These are phyloP conservation scores for Bothriochloa decipiens DNA, from an alignment of 176 grass and related monocot species.

Conservation along the genomic window DNA sequence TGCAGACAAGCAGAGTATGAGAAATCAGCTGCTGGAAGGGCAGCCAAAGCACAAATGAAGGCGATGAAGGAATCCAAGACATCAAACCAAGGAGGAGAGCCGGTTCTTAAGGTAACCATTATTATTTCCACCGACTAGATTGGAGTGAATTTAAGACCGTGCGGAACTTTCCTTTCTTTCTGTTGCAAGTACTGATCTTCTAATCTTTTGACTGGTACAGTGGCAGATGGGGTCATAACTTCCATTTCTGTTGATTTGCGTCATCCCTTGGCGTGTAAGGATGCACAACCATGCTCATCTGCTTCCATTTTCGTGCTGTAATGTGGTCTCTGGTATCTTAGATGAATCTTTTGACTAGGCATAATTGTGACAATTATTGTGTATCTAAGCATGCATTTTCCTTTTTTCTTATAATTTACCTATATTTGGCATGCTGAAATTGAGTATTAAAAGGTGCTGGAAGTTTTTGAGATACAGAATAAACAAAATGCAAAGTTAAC, in stretches of 20 bases:
- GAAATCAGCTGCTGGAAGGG: conserved; percentile 83
- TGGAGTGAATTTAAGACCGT: background rate
- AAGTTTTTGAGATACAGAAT: background rate
- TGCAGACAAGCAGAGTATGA: conserved; percentile 79
- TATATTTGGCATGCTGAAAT: background rate
- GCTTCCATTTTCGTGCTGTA: too few species aligned
- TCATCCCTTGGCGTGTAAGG: conserved; percentile 46
- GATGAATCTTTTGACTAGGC: background rate
- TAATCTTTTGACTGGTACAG: conserved; percentile 54
- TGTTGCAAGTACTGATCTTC: conserved; percentile 20
- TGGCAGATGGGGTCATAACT: conserved; percentile 86
- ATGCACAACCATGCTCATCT: background rate
- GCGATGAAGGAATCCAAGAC: conserved; percentile 75
- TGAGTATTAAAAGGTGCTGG: background rate
- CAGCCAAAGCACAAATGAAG: conserved; percentile 80
- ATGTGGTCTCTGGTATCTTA: background rate
- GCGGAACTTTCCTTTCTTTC: background rate
- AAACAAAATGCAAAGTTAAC: background rate
- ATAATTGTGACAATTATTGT: background rate
- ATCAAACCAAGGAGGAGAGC: conserved; percentile 78
- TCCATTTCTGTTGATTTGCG: conserved; percentile 2
- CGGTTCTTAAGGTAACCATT: conserved; percentile 75
- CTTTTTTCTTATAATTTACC: background rate
- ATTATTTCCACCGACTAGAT: background rate
- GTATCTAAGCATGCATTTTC: background rate